Conservation (phyloP, 148 eudicot species). For the Pharnaceum exiguum region DNA sequence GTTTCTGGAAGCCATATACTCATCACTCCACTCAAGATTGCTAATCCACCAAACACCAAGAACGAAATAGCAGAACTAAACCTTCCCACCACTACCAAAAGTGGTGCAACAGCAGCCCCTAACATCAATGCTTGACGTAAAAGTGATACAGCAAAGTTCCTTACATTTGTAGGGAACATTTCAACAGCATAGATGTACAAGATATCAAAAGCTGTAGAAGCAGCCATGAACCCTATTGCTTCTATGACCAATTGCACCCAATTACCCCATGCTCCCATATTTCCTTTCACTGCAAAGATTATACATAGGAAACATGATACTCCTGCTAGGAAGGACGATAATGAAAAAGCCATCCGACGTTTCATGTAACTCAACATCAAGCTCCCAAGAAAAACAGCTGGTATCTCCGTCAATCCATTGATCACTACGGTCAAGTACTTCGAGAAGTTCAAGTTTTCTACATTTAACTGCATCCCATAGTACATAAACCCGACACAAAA, state of each 20-base stretch:
- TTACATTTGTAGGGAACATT: constrained; percentile 51
- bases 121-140: constrained; percentile 41
- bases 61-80: constrained; percentile 32
- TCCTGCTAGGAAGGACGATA: constrained; percentile 26
- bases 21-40: constrained; percentile 37
- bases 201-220: constrained; percentile 30
- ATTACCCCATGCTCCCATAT: neutral
- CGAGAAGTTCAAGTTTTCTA: constrained; percentile 39
- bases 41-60: constrained; percentile 30
- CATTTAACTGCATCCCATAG: constrained; percentile 48
- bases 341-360: constrained; percentile 1
- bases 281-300: constrained; percentile 14
- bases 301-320: constrained; percentile 26
- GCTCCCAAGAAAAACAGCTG: constrained; percentile 39
- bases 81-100: constrained; percentile 39
- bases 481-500: constrained; percentile 45
- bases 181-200: constrained; percentile 41
- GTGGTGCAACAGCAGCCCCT: constrained; percentile 48
- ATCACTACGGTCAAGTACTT: constrained; percentile 37
- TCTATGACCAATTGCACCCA: constrained; percentile 26
- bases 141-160: constrained; percentile 38
- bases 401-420: constrained; percentile 50
- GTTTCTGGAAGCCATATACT: constrained; percentile 50
- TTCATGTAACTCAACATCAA: constrained; percentile 6
- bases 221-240: constrained; percentile 21